A percentile compares a stretch with the other conserved stretches of the same genome.
These are phyloP conservation scores for Gaeumannomyces sp. DNA, from an alignment of 2,329 filamentous ascomycete genomes.

Conservation along the genomic window DNA sequence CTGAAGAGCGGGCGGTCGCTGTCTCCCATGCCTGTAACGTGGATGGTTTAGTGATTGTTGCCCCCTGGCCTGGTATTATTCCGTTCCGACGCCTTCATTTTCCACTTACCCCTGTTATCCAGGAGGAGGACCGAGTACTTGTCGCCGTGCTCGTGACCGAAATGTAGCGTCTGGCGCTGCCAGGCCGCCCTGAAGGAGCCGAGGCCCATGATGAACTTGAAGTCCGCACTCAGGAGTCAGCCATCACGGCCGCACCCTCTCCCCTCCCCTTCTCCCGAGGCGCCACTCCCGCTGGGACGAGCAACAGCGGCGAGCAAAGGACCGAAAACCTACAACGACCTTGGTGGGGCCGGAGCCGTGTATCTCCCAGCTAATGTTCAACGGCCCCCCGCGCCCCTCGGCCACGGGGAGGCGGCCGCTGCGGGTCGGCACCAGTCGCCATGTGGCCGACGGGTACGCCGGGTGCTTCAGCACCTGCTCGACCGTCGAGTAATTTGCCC, in stretches of 20 bases:
- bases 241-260: background rate
- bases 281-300: background rate
- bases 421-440: constrained; percentile 60
- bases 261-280: background rate
- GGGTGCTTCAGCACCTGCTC: constrained; percentile 58
- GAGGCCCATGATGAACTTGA: constrained; percentile 74
- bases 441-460: constrained; percentile 60
- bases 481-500: constrained; percentile 27
- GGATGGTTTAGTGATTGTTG: background rate
- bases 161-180: constrained; percentile 79
- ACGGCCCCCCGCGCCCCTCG: constrained; percentile 64
- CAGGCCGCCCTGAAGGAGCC: constrained; percentile 62
- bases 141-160: constrained; percentile 63
- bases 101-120: constrained; percentile 61
- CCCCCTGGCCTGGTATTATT: background rate
- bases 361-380: constrained; percentile 72
- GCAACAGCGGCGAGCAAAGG: background rate
- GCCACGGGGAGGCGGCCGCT: constrained; percentile 59
- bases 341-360: constrained; percentile 69
- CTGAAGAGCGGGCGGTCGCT: constrained; percentile 71
- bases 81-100: no score
- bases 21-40: constrained; percentile 54
- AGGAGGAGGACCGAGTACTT: constrained; percentile 69
- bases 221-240: background rate
- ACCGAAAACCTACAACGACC: constrained; percentile 56